Evolutionary conservation across 108 stramenopile genomes (phyloP).

Genomic region (Fragilariopsis cylindrus): DNA sequence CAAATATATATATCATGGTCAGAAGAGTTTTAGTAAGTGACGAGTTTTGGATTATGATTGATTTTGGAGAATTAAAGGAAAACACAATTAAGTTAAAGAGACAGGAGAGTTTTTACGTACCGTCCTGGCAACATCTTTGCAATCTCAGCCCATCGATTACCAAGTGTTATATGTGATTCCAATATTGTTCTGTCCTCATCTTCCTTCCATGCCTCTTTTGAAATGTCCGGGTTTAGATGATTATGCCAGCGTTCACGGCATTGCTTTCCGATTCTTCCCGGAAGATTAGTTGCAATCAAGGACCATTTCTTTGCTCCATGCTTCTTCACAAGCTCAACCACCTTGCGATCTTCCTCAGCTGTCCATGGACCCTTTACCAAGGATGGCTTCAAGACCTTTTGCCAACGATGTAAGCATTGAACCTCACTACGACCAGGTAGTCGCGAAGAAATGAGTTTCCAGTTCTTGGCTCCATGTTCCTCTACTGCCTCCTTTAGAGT

Average conservation of each 20-base stretch:
- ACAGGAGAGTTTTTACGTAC: constrained; percentile 28
- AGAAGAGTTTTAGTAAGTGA: background rate
- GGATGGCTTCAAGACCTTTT: constrained; percentile 70
- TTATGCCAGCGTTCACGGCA: constrained; percentile 99
- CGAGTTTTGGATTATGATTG: background rate
- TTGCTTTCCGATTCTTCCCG: constrained; percentile 98
- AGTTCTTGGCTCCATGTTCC: constrained; percentile 69
- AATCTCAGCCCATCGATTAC: constrained; percentile 89
- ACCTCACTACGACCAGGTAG: constrained; percentile 65
- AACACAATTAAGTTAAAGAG: background rate
- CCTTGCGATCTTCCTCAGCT: constrained; percentile 83
- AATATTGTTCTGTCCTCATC: constrained; percentile 89
- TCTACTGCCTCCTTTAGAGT: constrained; percentile 58
- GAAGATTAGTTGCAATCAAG: constrained; percentile 79
- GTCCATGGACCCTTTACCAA: constrained; percentile 90
- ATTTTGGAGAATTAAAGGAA: background rate
- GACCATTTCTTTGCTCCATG: constrained; percentile 85
- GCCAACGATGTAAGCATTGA: constrained; percentile 77
- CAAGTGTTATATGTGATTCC: constrained; percentile 59
- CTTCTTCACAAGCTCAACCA: constrained; percentile 68
- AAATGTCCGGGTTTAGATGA: constrained; percentile 94
- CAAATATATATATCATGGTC: background rate
- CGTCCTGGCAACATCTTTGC: constrained; percentile 86
- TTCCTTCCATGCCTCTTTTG: constrained; percentile 86
- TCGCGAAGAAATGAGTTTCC: constrained; percentile 62